phyloP scores from a whole-genome alignment of 2,329 filamentous ascomycete species.

The Penicillium sp. region DNA sequence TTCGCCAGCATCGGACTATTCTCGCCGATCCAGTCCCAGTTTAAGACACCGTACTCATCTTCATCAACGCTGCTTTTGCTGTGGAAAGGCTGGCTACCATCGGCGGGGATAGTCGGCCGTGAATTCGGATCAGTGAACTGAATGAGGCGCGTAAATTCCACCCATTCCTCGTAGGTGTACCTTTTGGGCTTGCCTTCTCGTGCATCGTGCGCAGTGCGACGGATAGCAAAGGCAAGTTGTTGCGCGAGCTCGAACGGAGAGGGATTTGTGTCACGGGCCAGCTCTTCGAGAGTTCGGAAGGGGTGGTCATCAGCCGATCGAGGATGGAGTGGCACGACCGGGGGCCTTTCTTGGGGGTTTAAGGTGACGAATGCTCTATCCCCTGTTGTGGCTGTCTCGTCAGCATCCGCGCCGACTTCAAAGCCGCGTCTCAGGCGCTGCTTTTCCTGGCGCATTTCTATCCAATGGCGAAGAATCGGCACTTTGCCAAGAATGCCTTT shows the following conservation, averaged over 20 bases:
- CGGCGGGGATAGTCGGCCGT: slow-evolving; percentile 3
- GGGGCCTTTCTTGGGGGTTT: neutral
- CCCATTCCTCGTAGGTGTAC: slow-evolving; percentile 85
- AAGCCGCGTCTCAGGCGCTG: slow-evolving; percentile 53
- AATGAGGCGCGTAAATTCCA: slow-evolving; percentile 77
- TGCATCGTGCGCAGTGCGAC: slow-evolving; percentile 64
- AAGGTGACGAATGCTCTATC: slow-evolving; percentile 9
- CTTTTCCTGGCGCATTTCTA: slow-evolving; percentile 44
- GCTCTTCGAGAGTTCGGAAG: slow-evolving; percentile 44
- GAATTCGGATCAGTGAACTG: slow-evolving; percentile 51
- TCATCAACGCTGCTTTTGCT: slow-evolving; percentile 47
- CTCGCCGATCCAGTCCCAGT: slow-evolving; percentile 74
- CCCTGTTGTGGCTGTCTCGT: slow-evolving; percentile 21
- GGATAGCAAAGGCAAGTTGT: slow-evolving; percentile 69
- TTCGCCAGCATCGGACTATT: slow-evolving; percentile 67
- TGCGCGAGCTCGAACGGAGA: slow-evolving; percentile 61
- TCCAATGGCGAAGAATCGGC: slow-evolving; percentile 41
- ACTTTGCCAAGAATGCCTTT: slow-evolving; percentile 52
- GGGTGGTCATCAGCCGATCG: slow-evolving; percentile 7
- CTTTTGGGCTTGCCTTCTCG: slow-evolving; percentile 58
- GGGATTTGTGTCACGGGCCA: slow-evolving; percentile 49
- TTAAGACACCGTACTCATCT: slow-evolving; percentile 60
- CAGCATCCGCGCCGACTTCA: slow-evolving; percentile 39
- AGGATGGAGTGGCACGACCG: neutral
- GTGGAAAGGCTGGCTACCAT: neutral